Evolutionary conservation across 2,329 filamentous ascomycete species (phyloP).

Genomic region (Aureobasidium sp.): DNA sequence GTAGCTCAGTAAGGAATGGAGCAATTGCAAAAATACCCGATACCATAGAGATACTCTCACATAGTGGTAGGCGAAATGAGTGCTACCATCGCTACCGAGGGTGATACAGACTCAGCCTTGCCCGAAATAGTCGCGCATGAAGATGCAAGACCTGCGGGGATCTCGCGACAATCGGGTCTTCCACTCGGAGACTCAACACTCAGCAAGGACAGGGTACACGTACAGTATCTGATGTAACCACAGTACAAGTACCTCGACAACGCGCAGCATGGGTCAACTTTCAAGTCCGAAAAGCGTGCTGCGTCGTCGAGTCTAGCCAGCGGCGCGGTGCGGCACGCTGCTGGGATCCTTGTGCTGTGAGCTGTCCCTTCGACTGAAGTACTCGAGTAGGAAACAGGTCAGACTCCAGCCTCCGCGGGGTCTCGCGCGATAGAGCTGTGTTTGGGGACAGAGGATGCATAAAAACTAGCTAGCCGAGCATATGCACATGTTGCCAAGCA

Average conservation of each 20-base stretch:
- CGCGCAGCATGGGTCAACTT: background rate
- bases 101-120: slow-evolving; percentile 2
- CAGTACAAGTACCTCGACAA: slow-evolving; percentile 1
- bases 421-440: background rate
- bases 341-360: background rate
- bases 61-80: background rate
- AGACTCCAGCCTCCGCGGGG: background rate
- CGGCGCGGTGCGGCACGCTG: background rate
- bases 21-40: background rate
- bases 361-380: background rate
- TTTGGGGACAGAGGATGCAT: background rate
- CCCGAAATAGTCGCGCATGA: slow-evolving; percentile 8
- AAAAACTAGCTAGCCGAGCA: background rate
- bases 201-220: background rate
- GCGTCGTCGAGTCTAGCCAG: background rate
- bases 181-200: background rate
- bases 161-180: slow-evolving; percentile 1
- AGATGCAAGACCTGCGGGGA: background rate
- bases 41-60: background rate
- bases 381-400: background rate
- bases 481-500: background rate
- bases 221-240: slow-evolving; percentile 4
- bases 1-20: slow-evolving; percentile 3
- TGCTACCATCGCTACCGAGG: background rate
- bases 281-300: background rate